phyloP scores from a whole-genome alignment of 192 early-diverging fungal species.

The Coemansia sp. region DNA sequence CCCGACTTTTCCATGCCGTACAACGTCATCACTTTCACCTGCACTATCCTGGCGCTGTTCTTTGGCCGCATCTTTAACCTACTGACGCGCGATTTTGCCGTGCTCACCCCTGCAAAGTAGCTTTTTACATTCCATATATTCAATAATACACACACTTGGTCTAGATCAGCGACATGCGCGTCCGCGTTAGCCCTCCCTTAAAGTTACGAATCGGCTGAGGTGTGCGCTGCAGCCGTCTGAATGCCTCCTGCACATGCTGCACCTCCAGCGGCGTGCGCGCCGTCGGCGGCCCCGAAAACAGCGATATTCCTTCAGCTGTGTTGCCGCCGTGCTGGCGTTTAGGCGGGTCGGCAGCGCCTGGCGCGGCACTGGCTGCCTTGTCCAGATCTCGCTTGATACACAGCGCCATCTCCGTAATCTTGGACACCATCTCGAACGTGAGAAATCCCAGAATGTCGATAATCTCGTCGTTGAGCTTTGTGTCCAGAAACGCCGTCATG shows the following conservation, averaged over 20 bases:
- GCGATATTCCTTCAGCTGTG: conserved; percentile 35
- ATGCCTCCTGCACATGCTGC: conserved; percentile 92
- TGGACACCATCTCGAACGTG: conserved; percentile 91
- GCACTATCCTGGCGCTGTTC: conserved; percentile 90
- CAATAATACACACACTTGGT: background rate
- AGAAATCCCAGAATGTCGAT: conserved; percentile 97
- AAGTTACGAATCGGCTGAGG: conserved; percentile 78
- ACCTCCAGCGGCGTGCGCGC: conserved; percentile 81
- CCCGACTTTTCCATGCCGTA: conserved; percentile 99
- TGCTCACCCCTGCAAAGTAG: conserved; percentile 15
- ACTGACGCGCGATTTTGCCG: conserved; percentile 65
- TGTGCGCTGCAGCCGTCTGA: conserved; percentile 73
- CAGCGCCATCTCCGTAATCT: conserved; percentile 85
- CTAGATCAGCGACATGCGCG: conserved; percentile 71
- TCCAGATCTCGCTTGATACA: conserved; percentile 71
- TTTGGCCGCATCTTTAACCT: conserved; percentile 95
- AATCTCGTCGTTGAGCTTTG: conserved; percentile 88
- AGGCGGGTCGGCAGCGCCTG: conserved; percentile 15
- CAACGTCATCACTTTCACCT: conserved; percentile 97
- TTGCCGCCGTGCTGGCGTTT: conserved; percentile 31
- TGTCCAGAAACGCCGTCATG: conserved; percentile 84
- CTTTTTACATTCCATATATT: background rate
- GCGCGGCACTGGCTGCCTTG: conserved; percentile 41
- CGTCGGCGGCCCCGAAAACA: conserved; percentile 78
- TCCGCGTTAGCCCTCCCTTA: conserved; percentile 70